Conservation (phyloP, 2,329 filamentous ascomycete genomes). For the Epicoccum nigrum region DNA sequence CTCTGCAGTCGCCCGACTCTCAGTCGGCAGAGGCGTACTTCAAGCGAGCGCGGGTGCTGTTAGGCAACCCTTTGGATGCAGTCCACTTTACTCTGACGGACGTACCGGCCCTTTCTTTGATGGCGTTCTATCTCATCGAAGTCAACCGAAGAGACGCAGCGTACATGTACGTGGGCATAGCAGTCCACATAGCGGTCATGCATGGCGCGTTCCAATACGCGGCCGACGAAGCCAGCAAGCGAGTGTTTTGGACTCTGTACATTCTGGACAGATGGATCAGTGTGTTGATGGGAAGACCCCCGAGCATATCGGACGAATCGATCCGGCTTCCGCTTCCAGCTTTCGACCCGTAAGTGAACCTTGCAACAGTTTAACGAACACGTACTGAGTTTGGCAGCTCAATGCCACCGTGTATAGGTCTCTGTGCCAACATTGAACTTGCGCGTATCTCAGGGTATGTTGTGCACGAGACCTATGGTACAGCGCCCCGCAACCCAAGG, state of each 20-base stretch:
- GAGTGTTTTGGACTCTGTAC: slow-evolving; percentile 34
- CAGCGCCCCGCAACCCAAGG: slow-evolving; percentile 24
- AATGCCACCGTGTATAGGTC: slow-evolving; percentile 30
- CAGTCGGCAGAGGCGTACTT: slow-evolving; percentile 34
- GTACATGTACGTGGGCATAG: slow-evolving; percentile 35
- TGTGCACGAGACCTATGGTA: slow-evolving; percentile 35
- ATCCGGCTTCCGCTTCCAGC: slow-evolving; percentile 31
- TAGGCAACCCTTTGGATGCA: slow-evolving; percentile 35
- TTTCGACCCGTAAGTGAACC: slow-evolving; percentile 27
- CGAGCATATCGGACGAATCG: slow-evolving; percentile 33
- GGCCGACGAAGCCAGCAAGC: slow-evolving; percentile 28
- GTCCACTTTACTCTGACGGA: slow-evolving; percentile 33
- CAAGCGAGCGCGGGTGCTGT: slow-evolving; percentile 31
- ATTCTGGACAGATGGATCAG: slow-evolving; percentile 37
- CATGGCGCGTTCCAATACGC: slow-evolving; percentile 31
- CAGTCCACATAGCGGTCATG: slow-evolving; percentile 34
- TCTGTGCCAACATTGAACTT: slow-evolving; percentile 33
- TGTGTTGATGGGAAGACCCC: slow-evolving; percentile 35
- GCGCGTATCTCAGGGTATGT: slow-evolving; percentile 32
- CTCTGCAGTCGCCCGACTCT: slow-evolving; percentile 19
- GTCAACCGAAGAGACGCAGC: slow-evolving; percentile 38
- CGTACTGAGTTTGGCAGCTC: slow-evolving; percentile 19
- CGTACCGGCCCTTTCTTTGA: slow-evolving; percentile 33
- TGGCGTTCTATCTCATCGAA: slow-evolving; percentile 38
- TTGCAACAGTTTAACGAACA: not conserved